Conservation (phyloP, 495 filamentous ascomycete species). For the Xylaria telfairii region DNA sequence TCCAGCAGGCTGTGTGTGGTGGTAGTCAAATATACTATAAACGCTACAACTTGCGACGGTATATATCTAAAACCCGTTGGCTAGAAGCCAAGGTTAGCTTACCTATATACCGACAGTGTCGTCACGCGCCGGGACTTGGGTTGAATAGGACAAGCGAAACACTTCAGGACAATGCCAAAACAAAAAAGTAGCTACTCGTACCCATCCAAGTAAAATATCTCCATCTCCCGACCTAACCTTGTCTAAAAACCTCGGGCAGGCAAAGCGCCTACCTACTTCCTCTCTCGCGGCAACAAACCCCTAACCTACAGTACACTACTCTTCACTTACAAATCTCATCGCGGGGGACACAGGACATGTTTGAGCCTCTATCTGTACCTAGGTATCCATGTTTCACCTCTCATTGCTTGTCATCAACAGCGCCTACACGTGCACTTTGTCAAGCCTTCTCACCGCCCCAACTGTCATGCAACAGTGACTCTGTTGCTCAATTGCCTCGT, state of each 20-base stretch:
- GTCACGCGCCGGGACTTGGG: neutral
- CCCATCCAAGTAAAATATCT: too few species aligned
- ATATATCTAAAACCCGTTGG: neutral
- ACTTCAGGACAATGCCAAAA: neutral
- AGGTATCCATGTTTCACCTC: neutral
- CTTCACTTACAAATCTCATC: neutral
- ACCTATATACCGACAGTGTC: too few species aligned
- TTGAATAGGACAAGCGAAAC: constrained; percentile 5
- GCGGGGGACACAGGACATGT: neutral
- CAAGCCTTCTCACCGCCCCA: constrained; percentile 5
- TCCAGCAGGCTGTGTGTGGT: constrained; percentile 2
- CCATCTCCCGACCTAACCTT: too few species aligned
- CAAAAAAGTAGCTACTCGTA: neutral
- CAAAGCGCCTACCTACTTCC: neutral
- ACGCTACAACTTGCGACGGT: neutral
- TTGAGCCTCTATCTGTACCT: neutral
- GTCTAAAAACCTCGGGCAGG: neutral
- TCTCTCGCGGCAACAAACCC: neutral
- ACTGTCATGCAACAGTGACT: neutral
- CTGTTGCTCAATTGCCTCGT: neutral
- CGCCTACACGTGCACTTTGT: constrained; percentile 2
- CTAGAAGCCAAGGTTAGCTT: neutral
- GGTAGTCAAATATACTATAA: neutral
- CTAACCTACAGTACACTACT: neutral
- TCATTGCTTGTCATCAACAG: neutral